A percentile compares a stretch with the other conserved stretches of the same genome.
Conservation (phyloP, 495 filamentous ascomycete genomes). For the Oleoguttula mirabilis region DNA sequence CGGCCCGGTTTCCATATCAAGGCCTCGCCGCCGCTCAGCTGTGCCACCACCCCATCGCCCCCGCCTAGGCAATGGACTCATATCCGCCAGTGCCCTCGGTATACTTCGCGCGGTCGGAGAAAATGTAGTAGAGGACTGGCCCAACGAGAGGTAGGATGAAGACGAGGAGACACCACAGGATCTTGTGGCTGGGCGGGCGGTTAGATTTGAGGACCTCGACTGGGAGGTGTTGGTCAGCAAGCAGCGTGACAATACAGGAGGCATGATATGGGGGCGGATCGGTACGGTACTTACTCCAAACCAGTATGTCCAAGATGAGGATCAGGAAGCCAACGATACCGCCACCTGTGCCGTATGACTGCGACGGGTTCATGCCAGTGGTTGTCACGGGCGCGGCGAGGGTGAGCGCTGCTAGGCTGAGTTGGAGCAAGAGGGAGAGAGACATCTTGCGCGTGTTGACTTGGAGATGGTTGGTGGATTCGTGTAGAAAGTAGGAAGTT, state of each 20-base stretch:
- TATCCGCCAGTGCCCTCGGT: conserved; percentile 30
- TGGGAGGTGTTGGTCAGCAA: conserved; percentile 21
- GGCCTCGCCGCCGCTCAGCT: too few relatives aligned
- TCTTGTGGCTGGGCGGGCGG: conserved; percentile 35
- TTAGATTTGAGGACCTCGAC: conserved; percentile 43
- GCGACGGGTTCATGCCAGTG: conserved; percentile 5
- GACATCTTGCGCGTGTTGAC: neutral
- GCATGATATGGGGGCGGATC: neutral
- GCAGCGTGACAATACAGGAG: neutral
- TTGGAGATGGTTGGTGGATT: too few relatives aligned
- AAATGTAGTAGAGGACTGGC: conserved; percentile 39
- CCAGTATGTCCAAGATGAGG: conserved; percentile 39
- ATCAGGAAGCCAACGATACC: conserved; percentile 39
- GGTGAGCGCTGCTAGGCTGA: conserved; percentile 31
- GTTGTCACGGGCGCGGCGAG: conserved; percentile 29
- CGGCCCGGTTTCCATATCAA: too few relatives aligned
- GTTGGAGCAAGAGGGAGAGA: conserved; percentile 26
- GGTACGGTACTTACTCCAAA: conserved; percentile 31
- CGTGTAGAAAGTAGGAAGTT: too few relatives aligned
- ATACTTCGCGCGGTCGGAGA: conserved; percentile 39
- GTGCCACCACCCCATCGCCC: too few relatives aligned
- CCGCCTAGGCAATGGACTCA: conserved; percentile 34
- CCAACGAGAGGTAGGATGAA: conserved; percentile 42
- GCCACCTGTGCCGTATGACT: conserved; percentile 37
- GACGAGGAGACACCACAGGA: conserved; percentile 39